Base-by-base conservation (phyloP, 768 basidiomycete genomes). In the Mycena vulgaris region DNA sequence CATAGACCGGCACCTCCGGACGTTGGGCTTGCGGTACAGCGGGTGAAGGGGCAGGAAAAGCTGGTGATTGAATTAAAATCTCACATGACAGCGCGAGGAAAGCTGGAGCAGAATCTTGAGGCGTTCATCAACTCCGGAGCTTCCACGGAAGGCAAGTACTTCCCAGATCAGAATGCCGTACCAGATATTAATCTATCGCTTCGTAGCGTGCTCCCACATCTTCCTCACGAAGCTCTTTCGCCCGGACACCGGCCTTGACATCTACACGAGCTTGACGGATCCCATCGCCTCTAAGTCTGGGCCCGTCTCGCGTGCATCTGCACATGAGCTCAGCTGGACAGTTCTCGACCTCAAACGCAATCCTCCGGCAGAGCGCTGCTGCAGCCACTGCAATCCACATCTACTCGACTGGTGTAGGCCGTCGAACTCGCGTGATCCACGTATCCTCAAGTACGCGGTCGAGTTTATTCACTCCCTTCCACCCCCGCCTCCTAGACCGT, bases 191-290 rank as follows among this genome's bases (percentile, higher is more conserved):
- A n/a, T n/a, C n/a, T n/a, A n/a, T n/a, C n/a, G n/a, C n/a, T n/a
- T n/a, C n/a, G n/a, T 48, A 72, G 71, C 40, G 0, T 74, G 73
- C 56, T 55, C 66, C 33, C 73, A 74, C 53, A 37, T 33, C 33
- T 72, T 69, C 33, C 40, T 74, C 9, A n/a, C 59, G 5, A 49
- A 37, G 23, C 45, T 51, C 2, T 74, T 72, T 33, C 60, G 66
- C 21, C 73, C 73, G 4, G 64, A 66, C 5, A 72, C 71, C 17
- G 48, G 68, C 0, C 51, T 72, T 1, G 62, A 70, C 25, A 30
- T 52, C 27, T 71, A 71, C 58, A 23, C 30, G 13, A 59, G 37
- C 30, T 42, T 71, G 47, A 56, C 59, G 23, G 48, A 19, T 23
- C 5, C 31, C 23, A 23, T 53, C 33, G 27, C 37, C 6, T 51